Evolutionary conservation across 2,329 filamentous ascomycete genomes (phyloP), one percentile per base, ranked within the genome.

Genomic region (Raffaelea albimanens): DNA sequence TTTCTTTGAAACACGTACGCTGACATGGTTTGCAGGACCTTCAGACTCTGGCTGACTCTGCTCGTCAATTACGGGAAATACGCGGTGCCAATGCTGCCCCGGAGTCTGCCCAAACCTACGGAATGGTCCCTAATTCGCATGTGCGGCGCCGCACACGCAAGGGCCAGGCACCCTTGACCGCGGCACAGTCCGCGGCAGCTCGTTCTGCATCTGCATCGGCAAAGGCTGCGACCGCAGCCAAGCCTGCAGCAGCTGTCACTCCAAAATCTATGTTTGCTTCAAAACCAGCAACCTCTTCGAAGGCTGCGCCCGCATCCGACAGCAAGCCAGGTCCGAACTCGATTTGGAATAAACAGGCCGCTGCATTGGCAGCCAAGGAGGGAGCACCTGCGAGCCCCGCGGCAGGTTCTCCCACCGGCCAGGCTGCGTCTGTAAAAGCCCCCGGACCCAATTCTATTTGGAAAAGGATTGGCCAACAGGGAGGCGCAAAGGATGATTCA

Each of bases 101-200:
- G 39, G 69, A 78, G 46, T 66, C 68, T 34, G 76, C 73, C 57
- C 78, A 75, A 54, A 70, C 72, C 31, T 90, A 86, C 59, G 87
- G 88, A 7, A 78, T 80, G 45, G 90, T 95, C 50, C 70, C 75
- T 45, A 95, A 95, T 57, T 72, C 78, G 3, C 69, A 83, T 55
- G 80, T 85, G n/a, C 69, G 68, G 23, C 69, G 65, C 44, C 68
- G 76, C 50, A 67, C 72, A 43, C 70, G 70, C 9, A 67, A 65
- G 33, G 63, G 60, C 1, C 52, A 49, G 11, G 33, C 41, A 13
- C 48, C 46, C 2, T 14, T 19, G 1, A 29, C 38, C 61, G 13
- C 58, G n/a, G n/a, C n/a, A n/a, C n/a, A n/a, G n/a, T n/a, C n/a
- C n/a, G n/a, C n/a, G n/a, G n/a, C n/a, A n/a, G n/a, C n/a, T n/a